Evolutionary conservation across 2,329 filamentous ascomycete species (phyloP).

Genomic region (Aspergillus sp.): DNA sequence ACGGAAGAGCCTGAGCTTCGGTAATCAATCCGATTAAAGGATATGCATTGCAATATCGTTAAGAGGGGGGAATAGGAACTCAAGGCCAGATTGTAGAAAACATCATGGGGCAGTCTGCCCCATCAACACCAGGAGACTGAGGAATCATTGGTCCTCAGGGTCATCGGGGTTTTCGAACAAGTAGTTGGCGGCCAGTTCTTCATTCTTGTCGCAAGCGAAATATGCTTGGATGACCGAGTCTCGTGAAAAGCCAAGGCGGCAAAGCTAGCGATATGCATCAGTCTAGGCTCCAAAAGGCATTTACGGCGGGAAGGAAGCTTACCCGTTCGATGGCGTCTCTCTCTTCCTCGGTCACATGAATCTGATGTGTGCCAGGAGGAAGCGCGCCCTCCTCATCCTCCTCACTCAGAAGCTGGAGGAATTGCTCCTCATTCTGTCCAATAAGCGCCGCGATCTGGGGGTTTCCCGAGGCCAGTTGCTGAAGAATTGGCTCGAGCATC

Average conservation of each 20-base stretch:
- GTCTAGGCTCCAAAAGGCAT: slow-evolving; percentile 14
- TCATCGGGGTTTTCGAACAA: slow-evolving; percentile 96
- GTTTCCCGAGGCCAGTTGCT: slow-evolving; percentile 93
- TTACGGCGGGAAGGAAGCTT: slow-evolving; percentile 37
- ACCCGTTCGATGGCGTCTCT: slow-evolving; percentile 94
- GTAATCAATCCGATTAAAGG: slow-evolving; percentile 2
- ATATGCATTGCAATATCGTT: slow-evolving; percentile 17
- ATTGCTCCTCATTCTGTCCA: slow-evolving; percentile 86
- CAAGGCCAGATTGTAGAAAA: slow-evolving; percentile 8
- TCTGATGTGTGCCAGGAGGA: slow-evolving; percentile 83
- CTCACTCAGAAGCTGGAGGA: slow-evolving; percentile 85
- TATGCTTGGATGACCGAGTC: slow-evolving; percentile 96
- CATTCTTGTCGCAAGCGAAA: slow-evolving; percentile 99
- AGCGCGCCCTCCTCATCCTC: slow-evolving; percentile 76
- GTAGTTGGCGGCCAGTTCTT: slow-evolving; percentile 96
- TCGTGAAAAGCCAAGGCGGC: slow-evolving; percentile 86
- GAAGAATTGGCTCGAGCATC: slow-evolving; percentile 97
- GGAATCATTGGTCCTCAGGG: slow-evolving; percentile 45
- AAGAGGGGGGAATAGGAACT: slow-evolving; percentile 10
- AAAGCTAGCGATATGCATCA: slow-evolving; percentile 58
- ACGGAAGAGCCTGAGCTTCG: background rate
- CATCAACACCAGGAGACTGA: background rate
- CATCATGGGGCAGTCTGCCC: background rate
- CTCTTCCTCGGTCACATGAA: slow-evolving; percentile 92
- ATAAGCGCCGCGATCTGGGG: slow-evolving; percentile 92